phyloP scores from a whole-genome alignment of 305 asterid genomes.

The Striga hermonthica region DNA sequence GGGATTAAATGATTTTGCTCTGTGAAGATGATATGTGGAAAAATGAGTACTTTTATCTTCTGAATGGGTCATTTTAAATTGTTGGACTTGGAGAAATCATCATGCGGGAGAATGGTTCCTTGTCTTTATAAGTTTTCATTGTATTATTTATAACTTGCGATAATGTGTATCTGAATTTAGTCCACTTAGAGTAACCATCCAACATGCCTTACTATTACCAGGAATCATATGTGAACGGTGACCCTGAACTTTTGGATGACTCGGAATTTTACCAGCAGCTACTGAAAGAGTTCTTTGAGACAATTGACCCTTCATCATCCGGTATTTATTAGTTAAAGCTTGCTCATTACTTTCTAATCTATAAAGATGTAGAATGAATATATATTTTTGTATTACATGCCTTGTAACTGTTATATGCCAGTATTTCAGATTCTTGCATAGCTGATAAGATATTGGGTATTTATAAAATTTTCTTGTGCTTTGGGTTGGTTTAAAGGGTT shows the following conservation, averaged over 20 bases:
- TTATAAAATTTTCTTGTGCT: background rate
- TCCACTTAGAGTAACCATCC: background rate
- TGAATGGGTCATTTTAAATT: background rate
- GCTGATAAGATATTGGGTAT: background rate
- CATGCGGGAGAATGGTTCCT: no score
- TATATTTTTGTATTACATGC: slow-evolving; percentile 15
- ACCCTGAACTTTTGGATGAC: slow-evolving; percentile 88
- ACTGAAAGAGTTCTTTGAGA: slow-evolving; percentile 85
- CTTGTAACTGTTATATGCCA: slow-evolving; percentile 9
- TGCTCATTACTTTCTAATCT: background rate
- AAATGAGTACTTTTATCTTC: background rate
- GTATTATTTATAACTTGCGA: background rate
- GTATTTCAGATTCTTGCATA: background rate
- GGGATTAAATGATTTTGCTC: background rate
- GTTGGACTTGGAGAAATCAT: no score
- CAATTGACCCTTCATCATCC: slow-evolving; percentile 77
- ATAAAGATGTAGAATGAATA: background rate
- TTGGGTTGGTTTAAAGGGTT: background rate
- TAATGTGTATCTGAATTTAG: background rate
- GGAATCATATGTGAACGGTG: slow-evolving; percentile 52
- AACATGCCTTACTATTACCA: slow-evolving; percentile 31
- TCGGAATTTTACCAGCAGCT: slow-evolving; percentile 82
- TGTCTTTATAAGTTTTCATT: background rate
- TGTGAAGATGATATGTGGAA: background rate
- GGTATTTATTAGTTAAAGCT: slow-evolving; percentile 44